phyloP scores from a whole-genome alignment of 768 basidiomycete genomes.

The Amanita pallidorosea region DNA sequence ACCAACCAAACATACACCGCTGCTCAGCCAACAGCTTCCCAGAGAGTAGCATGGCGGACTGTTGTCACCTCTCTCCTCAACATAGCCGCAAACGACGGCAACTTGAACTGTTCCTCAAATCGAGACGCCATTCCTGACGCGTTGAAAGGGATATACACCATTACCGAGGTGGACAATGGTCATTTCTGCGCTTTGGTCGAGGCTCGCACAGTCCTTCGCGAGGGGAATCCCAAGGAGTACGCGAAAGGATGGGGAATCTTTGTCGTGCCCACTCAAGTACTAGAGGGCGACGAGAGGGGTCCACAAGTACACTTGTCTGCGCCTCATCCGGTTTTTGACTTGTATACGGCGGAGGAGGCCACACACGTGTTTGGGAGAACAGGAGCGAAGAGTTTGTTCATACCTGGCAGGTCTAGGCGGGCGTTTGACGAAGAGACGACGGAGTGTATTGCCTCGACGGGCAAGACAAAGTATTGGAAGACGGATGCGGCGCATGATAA shows the following conservation, averaged over 20 bases:
- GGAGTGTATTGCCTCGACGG: slow-evolving; percentile 19
- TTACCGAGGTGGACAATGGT: not conserved
- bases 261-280: not conserved
- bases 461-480: slow-evolving; percentile 20
- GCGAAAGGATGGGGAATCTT: slow-evolving; percentile 4
- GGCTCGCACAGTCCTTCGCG: not conserved
- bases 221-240: not conserved
- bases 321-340: slow-evolving; percentile 32
- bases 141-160: not conserved
- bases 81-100: not conserved
- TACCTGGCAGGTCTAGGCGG: slow-evolving; percentile 27
- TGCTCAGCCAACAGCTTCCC: not conserved
- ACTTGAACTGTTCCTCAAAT: not conserved
- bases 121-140: not conserved
- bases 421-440: slow-evolving; percentile 24
- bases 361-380: slow-evolving; percentile 25
- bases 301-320: slow-evolving; percentile 27
- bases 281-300: not conserved
- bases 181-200: slow-evolving; percentile 4
- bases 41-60: not conserved
- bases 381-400: slow-evolving; percentile 29
- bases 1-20: not conserved
- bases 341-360: slow-evolving; percentile 28
- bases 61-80: not conserved
- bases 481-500: slow-evolving; percentile 40